Evolutionary conservation across 208 protist species (phyloP).

Genomic region (Crithidia acanthocephali): DNA sequence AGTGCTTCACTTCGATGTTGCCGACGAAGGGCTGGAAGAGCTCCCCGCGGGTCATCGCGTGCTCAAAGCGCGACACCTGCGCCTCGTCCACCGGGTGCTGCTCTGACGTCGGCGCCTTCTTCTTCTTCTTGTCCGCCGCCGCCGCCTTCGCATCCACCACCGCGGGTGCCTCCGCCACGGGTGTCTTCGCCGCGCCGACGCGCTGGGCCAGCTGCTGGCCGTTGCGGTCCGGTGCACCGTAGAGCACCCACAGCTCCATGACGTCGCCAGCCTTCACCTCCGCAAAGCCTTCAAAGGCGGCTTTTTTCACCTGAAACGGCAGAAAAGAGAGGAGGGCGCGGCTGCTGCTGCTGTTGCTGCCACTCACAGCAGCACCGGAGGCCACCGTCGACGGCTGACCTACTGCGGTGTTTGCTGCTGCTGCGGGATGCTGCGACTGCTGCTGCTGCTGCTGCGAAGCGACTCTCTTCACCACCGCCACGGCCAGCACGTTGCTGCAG

Average conservation of each 20-base stretch:
- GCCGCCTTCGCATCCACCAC: slow-evolving; percentile 9
- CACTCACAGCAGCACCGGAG: not conserved
- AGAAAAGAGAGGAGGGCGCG: slow-evolving; percentile 65
- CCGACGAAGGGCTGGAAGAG: slow-evolving; percentile 76
- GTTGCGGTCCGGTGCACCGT: slow-evolving; percentile 79
- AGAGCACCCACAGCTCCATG: slow-evolving; percentile 85
- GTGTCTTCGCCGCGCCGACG: slow-evolving; percentile 3
- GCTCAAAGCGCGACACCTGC: slow-evolving; percentile 13
- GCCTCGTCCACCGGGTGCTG: slow-evolving; percentile 23
- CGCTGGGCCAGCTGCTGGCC: slow-evolving; percentile 59
- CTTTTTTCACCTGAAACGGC: slow-evolving; percentile 39
- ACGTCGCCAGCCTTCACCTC: slow-evolving; percentile 40
- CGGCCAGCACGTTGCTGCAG: slow-evolving; percentile 77
- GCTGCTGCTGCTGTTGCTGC: not conserved
- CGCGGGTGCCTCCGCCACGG: not conserved
- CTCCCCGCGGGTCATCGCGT: slow-evolving; percentile 34
- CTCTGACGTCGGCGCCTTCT: slow-evolving; percentile 14
- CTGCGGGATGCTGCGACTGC: not conserved
- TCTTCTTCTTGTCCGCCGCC: slow-evolving; percentile 26
- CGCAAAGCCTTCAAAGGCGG: slow-evolving; percentile 55
- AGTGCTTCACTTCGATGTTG: slow-evolving; percentile 67
- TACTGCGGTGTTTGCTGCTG: too few species aligned
- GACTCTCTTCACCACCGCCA: slow-evolving; percentile 55
- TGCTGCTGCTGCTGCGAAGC: not conserved
- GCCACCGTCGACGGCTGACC: not conserved